These are phyloP conservation scores for Umbelopsis sp. DNA, from an alignment of 371 early-diverging fungal species.

Conservation along the genomic window DNA sequence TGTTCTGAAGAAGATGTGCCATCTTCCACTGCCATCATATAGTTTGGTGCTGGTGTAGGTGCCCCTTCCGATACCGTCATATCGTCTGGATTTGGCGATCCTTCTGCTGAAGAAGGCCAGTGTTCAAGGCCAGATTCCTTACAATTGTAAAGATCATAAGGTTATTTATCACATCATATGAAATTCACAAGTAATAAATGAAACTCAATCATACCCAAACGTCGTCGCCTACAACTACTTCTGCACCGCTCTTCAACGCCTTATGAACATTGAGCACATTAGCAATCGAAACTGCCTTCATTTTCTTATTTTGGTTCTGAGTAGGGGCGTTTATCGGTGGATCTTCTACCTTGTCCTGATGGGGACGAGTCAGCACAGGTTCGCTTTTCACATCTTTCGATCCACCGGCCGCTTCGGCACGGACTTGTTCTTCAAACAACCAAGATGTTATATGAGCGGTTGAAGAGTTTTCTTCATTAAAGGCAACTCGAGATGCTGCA, in stretches of 20 bases:
- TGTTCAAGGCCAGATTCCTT: slow-evolving; percentile 38
- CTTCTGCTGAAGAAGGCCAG: slow-evolving; percentile 13
- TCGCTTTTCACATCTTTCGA: neutral
- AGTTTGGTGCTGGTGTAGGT: slow-evolving; percentile 8
- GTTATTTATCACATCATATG: no score
- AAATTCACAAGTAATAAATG: no score
- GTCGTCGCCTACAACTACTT: slow-evolving; percentile 56
- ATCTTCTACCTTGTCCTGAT: neutral
- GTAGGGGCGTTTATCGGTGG: neutral
- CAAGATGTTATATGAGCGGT: slow-evolving; percentile 22
- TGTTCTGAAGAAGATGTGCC: slow-evolving; percentile 34
- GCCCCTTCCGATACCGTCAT: neutral
- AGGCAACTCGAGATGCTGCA: slow-evolving; percentile 57
- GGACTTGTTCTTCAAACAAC: slow-evolving; percentile 38
- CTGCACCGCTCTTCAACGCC: slow-evolving; percentile 56
- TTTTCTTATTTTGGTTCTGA: neutral
- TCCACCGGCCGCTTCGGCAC: slow-evolving; percentile 24
- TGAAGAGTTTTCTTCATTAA: slow-evolving; percentile 27
- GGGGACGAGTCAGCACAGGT: neutral
- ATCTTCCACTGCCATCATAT: slow-evolving; percentile 2
- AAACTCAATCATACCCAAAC: slow-evolving; percentile 41
- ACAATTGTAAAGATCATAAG: neutral
- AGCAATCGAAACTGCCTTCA: slow-evolving; percentile 34
- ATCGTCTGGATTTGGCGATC: neutral
- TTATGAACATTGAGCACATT: slow-evolving; percentile 49